phyloP scores from a whole-genome alignment of 495 filamentous ascomycete genomes.

The Friedmanniomyces simplex region DNA sequence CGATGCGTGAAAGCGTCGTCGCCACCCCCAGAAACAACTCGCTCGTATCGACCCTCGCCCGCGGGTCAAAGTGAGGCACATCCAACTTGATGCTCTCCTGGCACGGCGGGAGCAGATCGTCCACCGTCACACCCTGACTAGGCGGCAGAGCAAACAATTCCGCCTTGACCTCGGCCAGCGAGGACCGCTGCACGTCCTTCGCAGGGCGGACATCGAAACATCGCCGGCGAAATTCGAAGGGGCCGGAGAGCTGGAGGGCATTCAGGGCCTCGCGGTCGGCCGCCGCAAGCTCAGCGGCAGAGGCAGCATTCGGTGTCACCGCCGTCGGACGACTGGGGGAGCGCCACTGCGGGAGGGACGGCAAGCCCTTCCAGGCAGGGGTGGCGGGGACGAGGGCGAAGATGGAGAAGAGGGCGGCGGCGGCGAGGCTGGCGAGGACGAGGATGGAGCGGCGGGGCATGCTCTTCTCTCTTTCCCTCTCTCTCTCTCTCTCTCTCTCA shows the following conservation, averaged over 20 bases:
- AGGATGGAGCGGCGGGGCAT: not conserved
- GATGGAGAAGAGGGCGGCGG: not conserved
- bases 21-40: slow-evolving; percentile 4
- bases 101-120: not conserved
- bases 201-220: not conserved
- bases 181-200: not conserved
- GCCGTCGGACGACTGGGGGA: not conserved
- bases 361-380: not conserved
- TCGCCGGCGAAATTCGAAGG: not conserved
- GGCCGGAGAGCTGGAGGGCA: not conserved
- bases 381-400: not conserved
- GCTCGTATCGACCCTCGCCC: not conserved
- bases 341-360: not conserved
- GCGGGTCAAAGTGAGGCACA: slow-evolving; percentile 1
- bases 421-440: not conserved
- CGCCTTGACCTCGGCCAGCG: not conserved
- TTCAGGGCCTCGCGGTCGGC: not conserved
- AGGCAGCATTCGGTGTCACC: not conserved
- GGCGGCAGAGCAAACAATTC: not conserved
- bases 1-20: slow-evolving; percentile 1
- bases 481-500: too few species aligned
- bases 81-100: not conserved
- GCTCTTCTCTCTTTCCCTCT: too few species aligned
- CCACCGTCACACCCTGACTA: not conserved
- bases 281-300: not conserved